These are phyloP conservation scores for Yarrowia sp. DNA, from an alignment of 805 yeast genomes.

Conservation along the genomic window DNA sequence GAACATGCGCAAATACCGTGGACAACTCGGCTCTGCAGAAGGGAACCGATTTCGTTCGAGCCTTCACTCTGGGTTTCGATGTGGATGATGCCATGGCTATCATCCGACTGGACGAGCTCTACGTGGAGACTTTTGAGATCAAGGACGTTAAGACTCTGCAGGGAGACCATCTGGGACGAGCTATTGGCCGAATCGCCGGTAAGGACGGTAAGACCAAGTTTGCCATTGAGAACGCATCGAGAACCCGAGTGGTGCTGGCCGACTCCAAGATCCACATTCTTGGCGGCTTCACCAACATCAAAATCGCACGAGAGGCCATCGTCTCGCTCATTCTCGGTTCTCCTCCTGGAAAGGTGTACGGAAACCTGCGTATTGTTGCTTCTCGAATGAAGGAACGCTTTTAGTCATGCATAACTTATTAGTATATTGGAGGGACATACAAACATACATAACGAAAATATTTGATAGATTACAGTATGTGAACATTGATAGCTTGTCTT, in stretches of 20 bases:
- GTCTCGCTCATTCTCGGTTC: constrained; percentile 93
- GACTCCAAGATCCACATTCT: constrained; percentile 94
- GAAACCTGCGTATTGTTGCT: constrained; percentile 94
- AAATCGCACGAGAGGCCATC: constrained; percentile 98
- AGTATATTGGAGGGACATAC: constrained; percentile 1
- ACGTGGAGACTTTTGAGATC: constrained; percentile 94
- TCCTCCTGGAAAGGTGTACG: constrained; percentile 98
- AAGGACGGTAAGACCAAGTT: constrained; percentile 98
- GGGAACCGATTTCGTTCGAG: constrained; percentile 95
- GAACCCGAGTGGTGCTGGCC: constrained; percentile 96
- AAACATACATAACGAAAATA: background rate
- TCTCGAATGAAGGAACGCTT: constrained; percentile 96
- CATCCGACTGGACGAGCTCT: constrained; percentile 88
- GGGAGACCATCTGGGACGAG: constrained; percentile 97
- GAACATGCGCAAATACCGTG: constrained; percentile 75
- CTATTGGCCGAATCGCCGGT: constrained; percentile 99
- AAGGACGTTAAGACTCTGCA: constrained; percentile 93
- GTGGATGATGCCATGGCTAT: constrained; percentile 95
- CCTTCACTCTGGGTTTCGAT: constrained; percentile 94
- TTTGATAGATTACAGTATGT: background rate
- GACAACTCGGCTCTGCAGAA: constrained; percentile 95
- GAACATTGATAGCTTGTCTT: too few relatives aligned
- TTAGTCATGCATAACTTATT: constrained; percentile 38
- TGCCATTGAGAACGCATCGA: constrained; percentile 96
- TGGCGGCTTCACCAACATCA: constrained; percentile 95